Evolutionary conservation across 2,329 filamentous ascomycete genomes (phyloP).

Genomic region (Neonectria sp.): DNA sequence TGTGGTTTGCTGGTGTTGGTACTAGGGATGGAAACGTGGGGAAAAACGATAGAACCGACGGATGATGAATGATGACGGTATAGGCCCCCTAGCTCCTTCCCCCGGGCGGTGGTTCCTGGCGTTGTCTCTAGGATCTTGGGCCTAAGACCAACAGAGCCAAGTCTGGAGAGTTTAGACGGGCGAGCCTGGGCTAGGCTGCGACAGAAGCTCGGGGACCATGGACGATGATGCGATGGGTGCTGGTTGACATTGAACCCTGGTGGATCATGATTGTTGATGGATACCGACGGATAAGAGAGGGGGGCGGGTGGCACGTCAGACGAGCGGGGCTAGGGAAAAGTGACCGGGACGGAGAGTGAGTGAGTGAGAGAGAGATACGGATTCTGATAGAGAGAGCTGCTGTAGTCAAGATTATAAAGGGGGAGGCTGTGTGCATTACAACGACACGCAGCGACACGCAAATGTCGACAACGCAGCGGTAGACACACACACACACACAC

Average conservation of each 20-base stretch:
- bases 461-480: neutral
- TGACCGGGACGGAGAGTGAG: neutral
- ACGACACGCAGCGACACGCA: neutral
- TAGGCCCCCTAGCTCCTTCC: conserved; percentile 5
- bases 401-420: neutral
- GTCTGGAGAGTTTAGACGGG: conserved; percentile 3
- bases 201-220: neutral
- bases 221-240: conserved; percentile 3
- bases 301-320: too few species aligned
- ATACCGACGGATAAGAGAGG: neutral
- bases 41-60: conserved; percentile 17
- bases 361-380: neutral
- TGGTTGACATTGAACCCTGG: neutral
- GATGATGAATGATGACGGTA: conserved; percentile 24
- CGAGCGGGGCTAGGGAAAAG: neutral
- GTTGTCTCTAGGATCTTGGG: conserved; percentile 22
- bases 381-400: neutral
- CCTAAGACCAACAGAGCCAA: conserved; percentile 27
- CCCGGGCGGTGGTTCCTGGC: conserved; percentile 26
- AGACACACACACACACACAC: too few species aligned
- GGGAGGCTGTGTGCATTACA: neutral
- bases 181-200: conserved; percentile 3
- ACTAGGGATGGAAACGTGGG: conserved; percentile 18
- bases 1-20: conserved; percentile 16
- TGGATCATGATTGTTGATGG: conserved; percentile 4